Base-by-base conservation (phyloP, 75 land plant species). In the Ceratopteris richardii region DNA sequence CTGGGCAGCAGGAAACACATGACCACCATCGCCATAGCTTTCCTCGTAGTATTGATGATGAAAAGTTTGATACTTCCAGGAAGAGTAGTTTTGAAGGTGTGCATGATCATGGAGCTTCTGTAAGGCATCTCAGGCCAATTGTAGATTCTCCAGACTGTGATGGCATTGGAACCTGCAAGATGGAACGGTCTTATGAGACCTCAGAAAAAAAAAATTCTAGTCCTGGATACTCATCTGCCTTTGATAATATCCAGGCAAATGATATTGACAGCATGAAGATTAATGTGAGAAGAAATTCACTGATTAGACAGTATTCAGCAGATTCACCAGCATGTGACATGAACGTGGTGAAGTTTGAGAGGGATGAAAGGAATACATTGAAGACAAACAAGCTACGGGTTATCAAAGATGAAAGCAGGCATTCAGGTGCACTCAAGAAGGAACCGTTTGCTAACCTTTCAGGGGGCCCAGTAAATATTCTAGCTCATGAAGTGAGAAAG, bases 1-100 rank as follows among this genome's bases (percentile, higher is more conserved):
- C 27, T 13, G 54, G 31, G 28, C 57, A 55, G 7, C 57, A 54
- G 16, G 56, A 64, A n/a, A 17, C 29, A 23, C 58, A 64, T 41
- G 47, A 54, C 42, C 58, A 54, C 44, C 58, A 19, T 19, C 57
- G n/a, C 42, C 25, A 39, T 1, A 46, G 28, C 25, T 25, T 25
- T 27, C 56, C 59, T 9, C 37, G 29, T 27, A 67, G 64, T 57
- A 61, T 41, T 43, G 71, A 61, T 25, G 44, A 64, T 25, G 71
- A 68, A 47, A 52, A 44, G 31, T 52, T 42, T 11, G 43, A 54
- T 25, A 42, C 36, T 1, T 41, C 51, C 22, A 59, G 44, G 18
- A 67, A 67, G 41, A 67, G 70, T 36, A 58, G 63, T 31, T 61
- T 56, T n/a, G 64, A 61, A 16, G 29, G 64, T 19, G 71, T 23